These are phyloP conservation scores for Microstegium vimineum DNA, from an alignment of 176 grass and related monocot genomes.

Conservation along the genomic window DNA sequence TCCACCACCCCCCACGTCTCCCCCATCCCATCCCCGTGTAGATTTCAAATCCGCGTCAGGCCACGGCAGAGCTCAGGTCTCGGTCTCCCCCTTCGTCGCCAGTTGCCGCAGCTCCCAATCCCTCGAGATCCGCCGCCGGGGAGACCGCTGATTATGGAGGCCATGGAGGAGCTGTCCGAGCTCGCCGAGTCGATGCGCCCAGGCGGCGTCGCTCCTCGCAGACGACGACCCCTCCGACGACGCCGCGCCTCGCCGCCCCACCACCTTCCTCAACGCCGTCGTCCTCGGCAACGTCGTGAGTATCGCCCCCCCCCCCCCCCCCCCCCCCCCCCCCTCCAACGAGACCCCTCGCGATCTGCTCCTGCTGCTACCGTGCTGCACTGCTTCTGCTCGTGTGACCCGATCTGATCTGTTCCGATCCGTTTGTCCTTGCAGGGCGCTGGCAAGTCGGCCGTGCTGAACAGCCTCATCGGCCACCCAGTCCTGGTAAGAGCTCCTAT, in stretches of 20 bases:
- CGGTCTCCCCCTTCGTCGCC: slow-evolving; percentile 18
- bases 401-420: slow-evolving; percentile 36
- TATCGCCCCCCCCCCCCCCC: not conserved
- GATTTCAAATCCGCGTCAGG: slow-evolving; percentile 48
- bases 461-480: slow-evolving; percentile 91
- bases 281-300: slow-evolving; percentile 92
- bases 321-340: not conserved
- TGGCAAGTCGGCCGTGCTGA: slow-evolving; percentile 87
- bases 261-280: slow-evolving; percentile 93
- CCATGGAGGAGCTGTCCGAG: slow-evolving; percentile 76
- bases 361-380: not conserved
- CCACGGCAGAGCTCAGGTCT: slow-evolving; percentile 3
- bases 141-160: slow-evolving; percentile 56
- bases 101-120: not conserved
- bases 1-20: slow-evolving; percentile 8
- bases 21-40: slow-evolving; percentile 5
- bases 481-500: slow-evolving; percentile 61
- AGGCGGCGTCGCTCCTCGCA: slow-evolving; percentile 89
- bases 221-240: slow-evolving; percentile 82
- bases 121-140: slow-evolving; percentile 20
- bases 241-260: slow-evolving; percentile 42
- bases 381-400: not conserved
- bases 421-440: slow-evolving; percentile 51
- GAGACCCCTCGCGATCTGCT: slow-evolving; percentile 22
- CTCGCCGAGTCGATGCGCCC: slow-evolving; percentile 77